Conservation (phyloP, 768 basidiomycete species). For the Phaffia tasmanica region DNA sequence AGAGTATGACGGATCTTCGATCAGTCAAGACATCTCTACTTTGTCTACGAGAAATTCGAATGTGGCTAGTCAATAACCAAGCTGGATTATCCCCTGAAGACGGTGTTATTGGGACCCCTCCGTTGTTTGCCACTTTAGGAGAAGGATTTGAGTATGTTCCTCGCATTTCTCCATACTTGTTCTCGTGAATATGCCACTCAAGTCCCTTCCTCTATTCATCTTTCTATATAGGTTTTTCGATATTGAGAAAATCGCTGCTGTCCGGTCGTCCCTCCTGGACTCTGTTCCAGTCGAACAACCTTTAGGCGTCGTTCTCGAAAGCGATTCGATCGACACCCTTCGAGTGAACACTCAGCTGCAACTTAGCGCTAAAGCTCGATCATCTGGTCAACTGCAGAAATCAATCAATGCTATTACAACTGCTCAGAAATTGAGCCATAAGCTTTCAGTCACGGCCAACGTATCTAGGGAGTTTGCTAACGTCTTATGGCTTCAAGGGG, state of each 20-base stretch:
- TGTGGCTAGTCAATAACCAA: conserved; percentile 22
- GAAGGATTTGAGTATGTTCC: background rate
- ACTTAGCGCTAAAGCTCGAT: conserved; percentile 61
- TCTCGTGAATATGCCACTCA: background rate
- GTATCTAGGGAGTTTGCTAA: conserved; percentile 73
- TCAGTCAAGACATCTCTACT: conserved; percentile 60
- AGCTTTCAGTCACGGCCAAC: conserved; percentile 42
- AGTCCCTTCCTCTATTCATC: background rate
- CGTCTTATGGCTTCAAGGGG: conserved; percentile 78
- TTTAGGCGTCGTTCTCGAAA: conserved; percentile 5
- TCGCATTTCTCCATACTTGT: background rate
- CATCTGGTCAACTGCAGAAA: conserved; percentile 58
- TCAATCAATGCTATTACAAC: conserved; percentile 74
- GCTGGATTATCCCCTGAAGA: too few relatives aligned
- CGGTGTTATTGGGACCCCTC: background rate
- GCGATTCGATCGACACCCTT: conserved; percentile 2
- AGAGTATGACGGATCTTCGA: conserved; percentile 67
- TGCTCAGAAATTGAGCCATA: conserved; percentile 53
- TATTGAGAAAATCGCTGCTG: conserved; percentile 47
- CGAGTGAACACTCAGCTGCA: conserved; percentile 44
- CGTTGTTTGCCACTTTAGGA: conserved; percentile 1
- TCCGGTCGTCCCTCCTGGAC: conserved; percentile 44
- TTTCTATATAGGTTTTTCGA: conserved; percentile 53
- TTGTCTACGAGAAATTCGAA: conserved; percentile 60
- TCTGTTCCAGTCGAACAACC: conserved; percentile 9